Conservation (phyloP, 2,329 filamentous ascomycete species). For the Xylariaceae sp. region DNA sequence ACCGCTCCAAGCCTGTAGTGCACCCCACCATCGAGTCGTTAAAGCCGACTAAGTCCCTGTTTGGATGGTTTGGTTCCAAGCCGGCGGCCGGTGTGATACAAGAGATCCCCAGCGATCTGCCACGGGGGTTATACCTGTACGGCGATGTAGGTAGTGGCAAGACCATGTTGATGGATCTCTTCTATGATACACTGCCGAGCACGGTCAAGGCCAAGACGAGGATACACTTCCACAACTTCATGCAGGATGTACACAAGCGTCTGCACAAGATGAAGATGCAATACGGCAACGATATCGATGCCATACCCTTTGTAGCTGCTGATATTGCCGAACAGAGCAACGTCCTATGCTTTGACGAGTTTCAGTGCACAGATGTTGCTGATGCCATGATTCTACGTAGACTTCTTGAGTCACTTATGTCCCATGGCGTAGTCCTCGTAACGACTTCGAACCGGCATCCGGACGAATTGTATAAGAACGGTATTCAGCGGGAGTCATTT, state of each 20-base stretch:
- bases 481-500: conserved; percentile 92
- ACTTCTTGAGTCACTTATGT: conserved; percentile 85
- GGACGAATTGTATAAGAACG: conserved; percentile 95
- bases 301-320: conserved; percentile 87
- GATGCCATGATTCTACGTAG: conserved; percentile 95
- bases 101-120: conserved; percentile 65
- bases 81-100: conserved; percentile 37
- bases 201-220: conserved; percentile 78
- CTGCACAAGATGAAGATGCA: conserved; percentile 86
- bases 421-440: conserved; percentile 91
- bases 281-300: conserved; percentile 85
- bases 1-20: conserved; percentile 66
- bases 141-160: conserved; percentile 97
- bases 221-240: conserved; percentile 99
- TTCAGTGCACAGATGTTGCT: conserved; percentile 96
- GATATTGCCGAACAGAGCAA: conserved; percentile 80
- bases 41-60: conserved; percentile 51
- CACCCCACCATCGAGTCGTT: conserved; percentile 72
- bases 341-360: conserved; percentile 96
- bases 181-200: conserved; percentile 83
- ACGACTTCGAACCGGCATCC: conserved; percentile 97
- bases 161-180: conserved; percentile 99
- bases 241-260: conserved; percentile 93
- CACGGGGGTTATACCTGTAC: conserved; percentile 88
- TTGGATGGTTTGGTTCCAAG: conserved; percentile 55